These are phyloP conservation scores for Camelina hispida DNA, from an alignment of 345 rosid genomes.

Conservation along the genomic window DNA sequence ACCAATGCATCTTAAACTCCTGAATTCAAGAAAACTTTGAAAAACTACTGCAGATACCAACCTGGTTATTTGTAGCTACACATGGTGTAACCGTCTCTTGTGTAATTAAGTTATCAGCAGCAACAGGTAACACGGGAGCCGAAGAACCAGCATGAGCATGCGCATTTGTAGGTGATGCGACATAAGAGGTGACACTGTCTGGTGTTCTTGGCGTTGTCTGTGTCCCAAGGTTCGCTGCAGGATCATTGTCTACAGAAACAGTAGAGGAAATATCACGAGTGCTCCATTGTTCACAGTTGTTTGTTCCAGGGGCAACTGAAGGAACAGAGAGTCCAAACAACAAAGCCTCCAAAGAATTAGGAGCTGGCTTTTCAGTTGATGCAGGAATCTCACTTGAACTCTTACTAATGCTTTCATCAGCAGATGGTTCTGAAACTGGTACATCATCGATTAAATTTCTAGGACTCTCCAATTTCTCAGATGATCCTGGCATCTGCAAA, in stretches of 20 bases:
- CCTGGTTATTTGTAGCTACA: constrained; percentile 50
- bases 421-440: constrained; percentile 41
- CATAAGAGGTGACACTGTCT: constrained; percentile 25
- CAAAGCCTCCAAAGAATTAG: constrained; percentile 64
- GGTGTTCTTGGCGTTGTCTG: constrained; percentile 29
- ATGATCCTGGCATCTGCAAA: constrained; percentile 50
- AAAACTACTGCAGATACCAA: constrained; percentile 29
- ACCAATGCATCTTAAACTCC: neutral
- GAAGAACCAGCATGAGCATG: constrained; percentile 41
- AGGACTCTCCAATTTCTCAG: constrained; percentile 35
- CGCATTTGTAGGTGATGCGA: constrained; percentile 40
- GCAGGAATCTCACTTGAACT: constrained; percentile 40
- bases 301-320: constrained; percentile 31
- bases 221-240: constrained; percentile 28
- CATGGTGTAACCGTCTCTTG: constrained; percentile 34
- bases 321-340: constrained; percentile 59
- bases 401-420: constrained; percentile 40
- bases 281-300: constrained; percentile 31
- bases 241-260: constrained; percentile 17
- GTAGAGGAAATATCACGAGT: constrained; percentile 27
- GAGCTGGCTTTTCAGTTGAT: constrained; percentile 42
- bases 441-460: constrained; percentile 51
- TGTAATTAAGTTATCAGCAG: constrained; percentile 28
- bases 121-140: constrained; percentile 25
- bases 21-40: neutral